Percentiles rank a stretch among this genome's conserved stretches.
Conservation (phyloP, 2,329 filamentous ascomycete genomes). For the Aspergillus hortae region DNA sequence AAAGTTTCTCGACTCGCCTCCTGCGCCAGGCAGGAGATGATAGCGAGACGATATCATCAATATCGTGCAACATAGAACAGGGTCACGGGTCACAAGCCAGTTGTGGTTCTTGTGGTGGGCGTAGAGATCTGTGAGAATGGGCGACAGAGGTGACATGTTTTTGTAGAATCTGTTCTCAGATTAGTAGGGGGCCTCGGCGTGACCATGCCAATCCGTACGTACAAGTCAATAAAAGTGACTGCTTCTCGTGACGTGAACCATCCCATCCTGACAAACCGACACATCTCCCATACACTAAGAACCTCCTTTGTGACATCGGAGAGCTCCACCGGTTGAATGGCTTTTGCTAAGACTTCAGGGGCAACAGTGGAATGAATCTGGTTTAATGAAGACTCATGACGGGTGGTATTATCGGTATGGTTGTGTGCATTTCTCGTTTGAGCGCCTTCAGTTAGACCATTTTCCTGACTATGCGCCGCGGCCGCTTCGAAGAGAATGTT, state of each 20-base stretch:
- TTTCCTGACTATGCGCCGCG: constrained; percentile 38
- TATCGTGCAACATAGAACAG: constrained; percentile 52
- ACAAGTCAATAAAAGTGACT: constrained; percentile 51
- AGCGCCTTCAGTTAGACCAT: constrained; percentile 26
- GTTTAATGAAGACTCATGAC: constrained; percentile 13
- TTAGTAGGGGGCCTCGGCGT: background rate
- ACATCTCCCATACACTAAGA: constrained; percentile 46
- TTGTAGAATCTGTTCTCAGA: constrained; percentile 41
- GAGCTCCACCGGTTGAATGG: constrained; percentile 25
- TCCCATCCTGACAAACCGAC: constrained; percentile 54
- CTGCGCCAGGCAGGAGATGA: constrained; percentile 40
- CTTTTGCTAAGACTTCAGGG: constrained; percentile 18
- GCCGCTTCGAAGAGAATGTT: constrained; percentile 53
- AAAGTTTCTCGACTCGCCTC: constrained; percentile 48
- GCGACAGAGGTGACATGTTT: constrained; percentile 50
- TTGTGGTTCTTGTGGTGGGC: constrained; percentile 48
- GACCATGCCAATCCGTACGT: constrained; percentile 12
- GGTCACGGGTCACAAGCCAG: constrained; percentile 49
- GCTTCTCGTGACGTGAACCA: constrained; percentile 55
- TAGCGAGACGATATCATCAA: constrained; percentile 56
- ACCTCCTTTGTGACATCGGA: constrained; percentile 32
- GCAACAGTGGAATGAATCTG: constrained; percentile 16
- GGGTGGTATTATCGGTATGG: constrained; percentile 5
- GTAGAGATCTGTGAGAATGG: constrained; percentile 50
- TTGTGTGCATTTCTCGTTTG: constrained; percentile 19